Base-by-base conservation (phyloP, 2,329 filamentous ascomycete species). In the Alternaria panax region DNA sequence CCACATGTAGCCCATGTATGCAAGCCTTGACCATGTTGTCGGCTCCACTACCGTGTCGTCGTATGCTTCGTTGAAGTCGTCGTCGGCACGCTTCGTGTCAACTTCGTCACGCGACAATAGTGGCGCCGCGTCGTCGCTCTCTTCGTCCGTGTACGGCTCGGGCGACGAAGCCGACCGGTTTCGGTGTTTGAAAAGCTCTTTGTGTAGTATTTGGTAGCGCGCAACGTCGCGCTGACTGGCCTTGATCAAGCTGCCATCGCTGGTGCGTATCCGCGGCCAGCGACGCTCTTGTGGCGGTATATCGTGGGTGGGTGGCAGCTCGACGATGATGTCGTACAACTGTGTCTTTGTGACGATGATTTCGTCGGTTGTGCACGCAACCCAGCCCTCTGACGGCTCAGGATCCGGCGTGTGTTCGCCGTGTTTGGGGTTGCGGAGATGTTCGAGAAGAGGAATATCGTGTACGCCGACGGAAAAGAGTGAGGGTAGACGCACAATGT, bases 391-490 rank as follows among this genome's bases (percentile, higher is more conserved):
- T 84, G 24, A 79, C 9, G 59, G 38, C 30, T 64, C 75, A 41
- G 87, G 83, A 24, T 83, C 84, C 2, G 62, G 52, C 18, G 67
- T 62, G 34, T 79, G 77, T 16, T 78, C 72, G 11, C 77, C 75
- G 45, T 77, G 59, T 57, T 69, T 72, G 46, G 71, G 56, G 1
- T 59, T 62, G 28, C 84, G 83, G 63, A 90, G 85, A 56, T 87
- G 83, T 66, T 88, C 84, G 5, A 98, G 84, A 57, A 90, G 88
- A 5, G 91, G 87, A 50, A 99, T 97, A 73, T 99, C 95, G 76
- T 97, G 92, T 16, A 99, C 89, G 50, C 95, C 95, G 59, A 99
- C 86, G 52, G 90, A 93, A 80, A 98, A 99, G n/a, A 99, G 85
- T 0, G 94, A 91, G 24, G 89, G 87, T 28, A 95, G 84, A 59